Base-by-base conservation (phyloP, 2,329 filamentous ascomycete genomes). In the Chaetomium sp. region DNA sequence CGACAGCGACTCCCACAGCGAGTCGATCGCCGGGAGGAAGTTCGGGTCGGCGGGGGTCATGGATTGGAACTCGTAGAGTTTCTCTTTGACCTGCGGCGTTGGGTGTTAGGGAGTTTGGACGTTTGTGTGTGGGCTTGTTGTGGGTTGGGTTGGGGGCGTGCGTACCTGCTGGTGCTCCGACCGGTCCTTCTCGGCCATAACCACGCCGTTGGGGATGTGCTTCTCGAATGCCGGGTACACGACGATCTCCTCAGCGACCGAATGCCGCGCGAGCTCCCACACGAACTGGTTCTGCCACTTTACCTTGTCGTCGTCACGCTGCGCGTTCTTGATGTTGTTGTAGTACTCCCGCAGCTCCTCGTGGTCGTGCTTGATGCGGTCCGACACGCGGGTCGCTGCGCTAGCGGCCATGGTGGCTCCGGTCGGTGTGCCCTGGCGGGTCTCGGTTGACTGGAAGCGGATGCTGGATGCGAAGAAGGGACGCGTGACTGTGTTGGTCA, bases 181-280 rank as follows among this genome's bases (percentile, higher is more conserved):
- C 10, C 82, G 77, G 70, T 85, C 82, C 53, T 78, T 78, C 16
- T 82, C 78, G 0, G 82, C 81, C 67, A 82, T 72, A 1, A 72
- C 67, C 38, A 77, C 75, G 54, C 83, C 82, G 51, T 77, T 69
- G 1, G 75, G 72, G 21, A 85, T 67, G 61, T 82, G 72, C 64
- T 81, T 79, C 69, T 85, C 81, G 21, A 86, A 75, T 1, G 81
- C 82, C 0, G 84, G 84, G 65, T 86, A 85, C 0, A 86, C 75
- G 10, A 86, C 75, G 0, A 83, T 70, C 67, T 84, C 81, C 65
- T 83, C 80, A 7, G 75, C 75, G n/a, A 83, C 74, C 0, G 79
- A 80, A 68, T 83, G 81, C 2, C 81, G 76, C 1, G 81, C 79
- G 0, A 83, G 72, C 58, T 83, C 80, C 82, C 81, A 83, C 0